Evolutionary conservation across 2,329 filamentous ascomycete species (phyloP).

Genomic region (Sphaerulina populicola): DNA sequence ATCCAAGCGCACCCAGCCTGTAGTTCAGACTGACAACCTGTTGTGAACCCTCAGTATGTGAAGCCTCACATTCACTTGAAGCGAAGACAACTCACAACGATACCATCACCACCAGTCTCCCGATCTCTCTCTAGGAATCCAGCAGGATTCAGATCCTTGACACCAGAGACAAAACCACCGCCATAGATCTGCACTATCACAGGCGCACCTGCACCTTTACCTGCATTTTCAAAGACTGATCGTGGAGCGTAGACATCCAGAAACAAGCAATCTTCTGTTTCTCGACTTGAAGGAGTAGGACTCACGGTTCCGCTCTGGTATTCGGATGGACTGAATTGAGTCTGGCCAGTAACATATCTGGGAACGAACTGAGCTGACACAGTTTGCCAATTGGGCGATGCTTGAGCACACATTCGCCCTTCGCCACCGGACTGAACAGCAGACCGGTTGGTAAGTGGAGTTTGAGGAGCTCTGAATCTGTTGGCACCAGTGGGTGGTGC

Average conservation of each 20-base stretch:
- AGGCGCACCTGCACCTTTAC: conserved; percentile 34
- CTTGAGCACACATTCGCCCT: conserved; percentile 41
- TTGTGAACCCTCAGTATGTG: background rate
- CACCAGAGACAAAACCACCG: conserved; percentile 38
- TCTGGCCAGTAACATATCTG: conserved; percentile 20
- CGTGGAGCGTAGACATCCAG: conserved; percentile 36
- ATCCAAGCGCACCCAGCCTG: conserved; percentile 44
- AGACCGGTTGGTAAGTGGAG: conserved; percentile 36
- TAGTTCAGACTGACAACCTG: conserved; percentile 37
- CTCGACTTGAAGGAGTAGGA: conserved; percentile 25
- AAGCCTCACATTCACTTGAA: background rate
- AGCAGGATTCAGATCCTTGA: conserved; percentile 35
- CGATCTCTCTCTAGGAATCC: conserved; percentile 14
- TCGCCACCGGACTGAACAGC: conserved; percentile 41
- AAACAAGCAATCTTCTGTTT: conserved; percentile 37
- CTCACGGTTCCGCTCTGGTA: conserved; percentile 7
- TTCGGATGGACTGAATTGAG: conserved; percentile 13
- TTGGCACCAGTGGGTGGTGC: conserved; percentile 46
- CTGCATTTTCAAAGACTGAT: conserved; percentile 28
- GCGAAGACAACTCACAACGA: background rate
- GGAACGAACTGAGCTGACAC: conserved; percentile 31
- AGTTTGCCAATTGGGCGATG: conserved; percentile 39
- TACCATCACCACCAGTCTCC: background rate
- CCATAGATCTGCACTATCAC: conserved; percentile 41
- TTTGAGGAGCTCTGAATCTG: conserved; percentile 43